Evolutionary conservation across 2,329 filamentous ascomycete species (phyloP).

Genomic region (Trichoderma guizhouense): DNA sequence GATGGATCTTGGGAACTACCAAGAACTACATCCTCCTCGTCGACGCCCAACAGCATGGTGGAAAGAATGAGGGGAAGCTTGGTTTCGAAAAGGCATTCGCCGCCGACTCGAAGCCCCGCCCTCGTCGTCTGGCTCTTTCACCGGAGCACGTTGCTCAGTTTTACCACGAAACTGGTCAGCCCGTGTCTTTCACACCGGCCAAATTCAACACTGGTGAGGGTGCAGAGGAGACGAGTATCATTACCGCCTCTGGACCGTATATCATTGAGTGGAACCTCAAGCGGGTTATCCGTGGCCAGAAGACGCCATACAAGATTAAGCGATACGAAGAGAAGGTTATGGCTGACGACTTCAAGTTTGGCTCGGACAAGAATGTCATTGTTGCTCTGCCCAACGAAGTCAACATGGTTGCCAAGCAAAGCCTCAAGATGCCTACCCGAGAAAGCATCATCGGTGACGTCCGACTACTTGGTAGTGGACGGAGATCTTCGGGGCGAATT

Average conservation of each 20-base stretch:
- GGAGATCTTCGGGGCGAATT: slow-evolving; percentile 51
- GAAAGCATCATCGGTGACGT: slow-evolving; percentile 80
- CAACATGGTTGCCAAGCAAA: slow-evolving; percentile 89
- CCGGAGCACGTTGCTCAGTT: slow-evolving; percentile 95
- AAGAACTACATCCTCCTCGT: slow-evolving; percentile 92
- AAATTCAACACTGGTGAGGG: slow-evolving; percentile 90
- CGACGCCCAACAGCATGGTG: slow-evolving; percentile 82
- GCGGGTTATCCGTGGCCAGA: slow-evolving; percentile 76
- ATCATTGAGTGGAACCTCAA: slow-evolving; percentile 95
- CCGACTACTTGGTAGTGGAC: slow-evolving; percentile 45
- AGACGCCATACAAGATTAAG: slow-evolving; percentile 94
- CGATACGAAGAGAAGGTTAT: slow-evolving; percentile 93
- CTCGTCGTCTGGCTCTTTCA: slow-evolving; percentile 81
- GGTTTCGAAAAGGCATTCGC: slow-evolving; percentile 93
- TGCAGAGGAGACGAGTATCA: slow-evolving; percentile 83
- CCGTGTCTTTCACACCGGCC: slow-evolving; percentile 83
- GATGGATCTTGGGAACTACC: slow-evolving; percentile 93
- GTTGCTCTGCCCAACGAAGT: slow-evolving; percentile 96
- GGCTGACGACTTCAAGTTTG: slow-evolving; percentile 97
- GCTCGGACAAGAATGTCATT: slow-evolving; percentile 96
- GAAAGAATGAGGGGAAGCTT: slow-evolving; percentile 97
- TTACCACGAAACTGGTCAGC: slow-evolving; percentile 88
- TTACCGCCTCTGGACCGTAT: slow-evolving; percentile 93
- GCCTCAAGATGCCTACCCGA: slow-evolving; percentile 80
- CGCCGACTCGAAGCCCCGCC: slow-evolving; percentile 90